Evolutionary conservation across 768 basidiomycete species (phyloP), one percentile per base, ranked within the genome.

Genomic region (Suillus cothurnatus): DNA sequence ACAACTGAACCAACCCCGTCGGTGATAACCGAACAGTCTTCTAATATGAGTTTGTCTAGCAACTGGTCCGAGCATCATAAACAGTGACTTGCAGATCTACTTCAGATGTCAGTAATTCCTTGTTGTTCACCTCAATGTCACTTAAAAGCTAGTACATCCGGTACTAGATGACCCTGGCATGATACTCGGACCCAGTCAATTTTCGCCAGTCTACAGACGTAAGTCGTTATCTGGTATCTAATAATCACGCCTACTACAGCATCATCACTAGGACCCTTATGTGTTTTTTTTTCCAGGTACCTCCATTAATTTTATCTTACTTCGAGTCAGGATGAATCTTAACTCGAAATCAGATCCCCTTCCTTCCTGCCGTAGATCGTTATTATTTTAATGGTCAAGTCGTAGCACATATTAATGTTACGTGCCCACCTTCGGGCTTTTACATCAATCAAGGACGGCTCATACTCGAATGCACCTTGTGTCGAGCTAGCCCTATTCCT

Each of bases 381-480:
- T 55, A 55, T 55, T 41, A 41, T 59, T 39, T 59, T 59, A 31
- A 59, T 59, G 58, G 11, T 21, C 39, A 43, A 7, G 39, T 59
- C 12, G 26, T 41, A 59, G 12, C 39, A 6, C 58, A 59, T 38
- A 58, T 58, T 38, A 58, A 38, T 36, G 34, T 59, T 59, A 59
- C 58, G 58, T 59, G 58, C 57, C 26, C 57, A 59, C 38, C 57
- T n/a, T 59, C 58, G 58, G 58, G 39, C 19, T 59, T 59, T 59
- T 59, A 59, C 38, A 59, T 59, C 58, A 43, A 59, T 59, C 58
- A 43, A 59, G 26, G 39, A 39, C 58, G 38, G 58, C 19, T 38
- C 57, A 58, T 59, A 6, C 39, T 59, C 39, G 58, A 59, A 43
- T 28, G 39, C 34, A 31, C 41, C 39, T 39, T 41, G 39, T 28